phyloP scores from a whole-genome alignment of 805 yeast genomes.

The Babjeviella inositovora region DNA sequence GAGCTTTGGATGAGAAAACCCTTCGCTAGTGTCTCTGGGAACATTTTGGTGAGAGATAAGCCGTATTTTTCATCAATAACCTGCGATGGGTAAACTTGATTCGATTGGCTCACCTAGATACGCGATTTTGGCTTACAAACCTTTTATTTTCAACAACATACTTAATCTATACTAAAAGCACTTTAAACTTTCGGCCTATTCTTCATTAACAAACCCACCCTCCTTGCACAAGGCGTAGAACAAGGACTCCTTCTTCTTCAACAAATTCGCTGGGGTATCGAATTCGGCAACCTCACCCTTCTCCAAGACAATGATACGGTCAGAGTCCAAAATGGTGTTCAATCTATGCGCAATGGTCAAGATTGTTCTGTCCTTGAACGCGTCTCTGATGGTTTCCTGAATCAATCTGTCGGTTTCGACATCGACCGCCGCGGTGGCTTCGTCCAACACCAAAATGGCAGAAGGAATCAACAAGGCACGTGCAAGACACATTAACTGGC shows the following conservation, averaged over 20 bases:
- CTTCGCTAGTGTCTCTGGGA: no score
- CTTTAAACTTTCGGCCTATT: not conserved
- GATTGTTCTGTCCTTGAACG: constrained; percentile 64
- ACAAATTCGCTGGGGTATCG: constrained; percentile 52
- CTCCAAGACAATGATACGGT: constrained; percentile 60
- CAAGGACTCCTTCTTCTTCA: constrained; percentile 48
- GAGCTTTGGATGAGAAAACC: no score
- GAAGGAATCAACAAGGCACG: constrained; percentile 55
- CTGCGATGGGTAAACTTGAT: no score
- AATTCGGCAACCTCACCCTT: constrained; percentile 65
- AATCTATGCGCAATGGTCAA: constrained; percentile 77
- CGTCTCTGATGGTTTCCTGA: constrained; percentile 64
- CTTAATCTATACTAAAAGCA: no score
- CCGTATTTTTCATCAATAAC: no score
- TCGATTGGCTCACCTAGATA: no score
- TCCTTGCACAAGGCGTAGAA: constrained; percentile 73
- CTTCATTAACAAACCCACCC: constrained; percentile 45
- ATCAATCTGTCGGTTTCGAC: constrained; percentile 68
- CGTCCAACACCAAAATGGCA: constrained; percentile 58
- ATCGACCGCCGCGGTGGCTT: constrained; percentile 84
- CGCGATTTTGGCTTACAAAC: no score
- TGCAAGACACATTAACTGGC: constrained; percentile 57
- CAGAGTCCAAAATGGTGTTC: constrained; percentile 73
- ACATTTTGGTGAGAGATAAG: no score
- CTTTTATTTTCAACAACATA: no score